Percentiles rank a stretch among this genome's conserved stretches.
phyloP scores from a whole-genome alignment of 2,329 filamentous ascomycete species.

The Xylaria multiplex region DNA sequence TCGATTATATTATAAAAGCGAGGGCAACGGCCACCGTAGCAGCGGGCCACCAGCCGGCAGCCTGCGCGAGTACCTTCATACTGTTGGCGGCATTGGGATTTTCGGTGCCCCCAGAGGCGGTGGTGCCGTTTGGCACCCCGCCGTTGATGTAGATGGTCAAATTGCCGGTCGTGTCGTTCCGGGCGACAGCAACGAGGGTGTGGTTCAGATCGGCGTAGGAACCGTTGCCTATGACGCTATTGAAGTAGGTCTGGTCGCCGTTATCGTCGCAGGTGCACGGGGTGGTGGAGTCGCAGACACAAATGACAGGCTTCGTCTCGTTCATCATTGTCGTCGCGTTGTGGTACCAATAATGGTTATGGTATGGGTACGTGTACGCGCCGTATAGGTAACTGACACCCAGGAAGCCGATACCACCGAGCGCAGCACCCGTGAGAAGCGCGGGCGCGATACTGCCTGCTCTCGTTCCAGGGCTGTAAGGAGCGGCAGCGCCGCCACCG shows the following conservation, averaged over 20 bases:
- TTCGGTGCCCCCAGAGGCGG: conserved; percentile 58
- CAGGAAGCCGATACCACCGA: conserved; percentile 68
- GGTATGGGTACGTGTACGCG: conserved; percentile 66
- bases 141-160: conserved; percentile 77
- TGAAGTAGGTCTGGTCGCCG: conserved; percentile 68
- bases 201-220: conserved; percentile 69
- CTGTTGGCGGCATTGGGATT: conserved; percentile 51
- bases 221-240: conserved; percentile 72
- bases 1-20: conserved; percentile 54
- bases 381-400: conserved; percentile 66
- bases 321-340: conserved; percentile 63
- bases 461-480: conserved; percentile 62
- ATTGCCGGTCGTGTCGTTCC: conserved; percentile 67
- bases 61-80: conserved; percentile 50
- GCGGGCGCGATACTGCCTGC: conserved; percentile 61
- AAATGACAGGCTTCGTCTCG: conserved; percentile 69
- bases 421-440: conserved; percentile 57
- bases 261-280: conserved; percentile 71
- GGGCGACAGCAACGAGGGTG: conserved; percentile 68
- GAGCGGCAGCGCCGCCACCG: conserved; percentile 69
- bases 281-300: conserved; percentile 65
- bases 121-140: conserved; percentile 76
- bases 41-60: conserved; percentile 62
- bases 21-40: conserved; percentile 56
- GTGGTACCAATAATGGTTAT: conserved; percentile 58